Percentiles rank a stretch among this genome's conserved stretches.
These are phyloP conservation scores for Oryza longistaminata DNA, from an alignment of 176 grass and related monocot species.

Conservation along the genomic window DNA sequence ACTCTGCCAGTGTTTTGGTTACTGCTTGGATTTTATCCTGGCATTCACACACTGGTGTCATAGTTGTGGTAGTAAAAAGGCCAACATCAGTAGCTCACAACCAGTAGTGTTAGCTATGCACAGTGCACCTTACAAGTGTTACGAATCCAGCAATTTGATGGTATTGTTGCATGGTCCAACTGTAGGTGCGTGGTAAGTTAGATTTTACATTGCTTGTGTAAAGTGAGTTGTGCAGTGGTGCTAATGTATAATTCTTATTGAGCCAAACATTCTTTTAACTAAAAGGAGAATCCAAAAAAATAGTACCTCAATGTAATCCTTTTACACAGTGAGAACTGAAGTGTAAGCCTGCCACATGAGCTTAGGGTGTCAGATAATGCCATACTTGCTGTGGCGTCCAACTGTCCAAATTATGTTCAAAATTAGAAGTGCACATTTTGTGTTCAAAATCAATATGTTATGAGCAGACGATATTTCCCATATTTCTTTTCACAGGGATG, in stretches of 20 bases:
- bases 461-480: conserved; percentile 16
- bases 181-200: no score
- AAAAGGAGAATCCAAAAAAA: no score
- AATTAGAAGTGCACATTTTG: neutral
- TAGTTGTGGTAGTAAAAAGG: neutral
- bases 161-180: neutral
- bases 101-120: neutral
- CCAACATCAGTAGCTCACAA: neutral
- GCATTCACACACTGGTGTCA: neutral
- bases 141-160: neutral
- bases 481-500: conserved; percentile 51
- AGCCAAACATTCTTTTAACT: no score
- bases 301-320: no score
- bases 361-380: neutral
- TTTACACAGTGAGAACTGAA: neutral
- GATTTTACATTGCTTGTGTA: no score
- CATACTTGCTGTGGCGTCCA: neutral
- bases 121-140: neutral
- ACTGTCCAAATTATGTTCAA: neutral
- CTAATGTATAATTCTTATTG: no score
- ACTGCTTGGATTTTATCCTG: neutral
- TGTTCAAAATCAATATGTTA: neutral
- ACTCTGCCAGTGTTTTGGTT: neutral
- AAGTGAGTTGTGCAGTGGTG: no score
- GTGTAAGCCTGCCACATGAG: no score